Conservation (phyloP, 306 rosid genomes). For the Geum urbanum region DNA sequence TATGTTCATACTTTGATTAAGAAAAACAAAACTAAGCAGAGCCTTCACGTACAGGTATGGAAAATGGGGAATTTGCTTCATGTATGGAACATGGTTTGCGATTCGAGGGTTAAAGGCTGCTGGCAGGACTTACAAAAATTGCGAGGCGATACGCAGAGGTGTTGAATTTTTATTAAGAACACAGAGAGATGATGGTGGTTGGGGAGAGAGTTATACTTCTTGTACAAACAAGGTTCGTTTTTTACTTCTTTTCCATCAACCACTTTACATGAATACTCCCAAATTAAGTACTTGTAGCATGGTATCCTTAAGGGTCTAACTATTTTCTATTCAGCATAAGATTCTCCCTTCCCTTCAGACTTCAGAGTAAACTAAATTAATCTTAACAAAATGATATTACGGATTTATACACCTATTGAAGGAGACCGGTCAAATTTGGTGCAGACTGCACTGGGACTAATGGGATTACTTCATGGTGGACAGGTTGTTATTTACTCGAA, state of each 20-base stretch:
- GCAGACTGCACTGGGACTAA: slow-evolving; percentile 34
- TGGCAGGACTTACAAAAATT: slow-evolving; percentile 20
- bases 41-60: slow-evolving; percentile 9
- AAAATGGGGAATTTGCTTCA: slow-evolving; percentile 33
- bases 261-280: not conserved
- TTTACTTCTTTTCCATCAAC: not conserved
- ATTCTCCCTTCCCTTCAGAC: no score
- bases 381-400: not conserved
- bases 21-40: not conserved
- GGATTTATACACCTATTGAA: slow-evolving; percentile 30
- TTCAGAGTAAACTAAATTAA: not conserved
- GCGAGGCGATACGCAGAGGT: slow-evolving; percentile 18
- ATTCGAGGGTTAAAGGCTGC: slow-evolving; percentile 24
- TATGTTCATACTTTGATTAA: not conserved
- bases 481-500: slow-evolving; percentile 19
- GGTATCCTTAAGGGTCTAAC: not conserved
- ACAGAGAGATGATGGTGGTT: slow-evolving; percentile 34
- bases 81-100: slow-evolving; percentile 36
- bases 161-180: slow-evolving; percentile 22
- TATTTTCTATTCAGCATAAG: not conserved
- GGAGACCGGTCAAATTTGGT: slow-evolving; percentile 30
- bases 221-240: slow-evolving; percentile 28
- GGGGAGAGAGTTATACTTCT: slow-evolving; percentile 42
- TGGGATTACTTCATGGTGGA: slow-evolving; percentile 29
- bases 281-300: not conserved